phyloP scores from a whole-genome alignment of 495 filamentous ascomycete species.

The Hypoxylon rickii region DNA sequence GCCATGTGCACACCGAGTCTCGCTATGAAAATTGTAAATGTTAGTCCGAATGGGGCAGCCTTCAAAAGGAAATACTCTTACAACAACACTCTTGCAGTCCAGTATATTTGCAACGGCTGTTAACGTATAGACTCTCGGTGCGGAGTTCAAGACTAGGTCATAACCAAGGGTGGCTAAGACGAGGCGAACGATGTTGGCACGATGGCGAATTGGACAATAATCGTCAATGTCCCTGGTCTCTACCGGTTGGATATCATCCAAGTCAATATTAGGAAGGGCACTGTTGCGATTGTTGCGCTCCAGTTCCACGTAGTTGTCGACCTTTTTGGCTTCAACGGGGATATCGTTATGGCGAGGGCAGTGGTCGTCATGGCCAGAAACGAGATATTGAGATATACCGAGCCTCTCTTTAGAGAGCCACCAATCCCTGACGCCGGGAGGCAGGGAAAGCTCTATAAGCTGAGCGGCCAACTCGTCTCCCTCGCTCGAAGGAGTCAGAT shows the following conservation, averaged over 20 bases:
- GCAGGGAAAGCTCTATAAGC: conserved; percentile 62
- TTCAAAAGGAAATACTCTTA: conserved; percentile 24
- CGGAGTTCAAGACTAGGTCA: conserved; percentile 61
- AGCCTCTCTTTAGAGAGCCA: conserved; percentile 51
- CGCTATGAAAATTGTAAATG: too few species aligned
- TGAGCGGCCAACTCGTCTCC: conserved; percentile 64
- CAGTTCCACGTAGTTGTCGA: background rate
- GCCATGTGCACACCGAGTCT: conserved; percentile 42
- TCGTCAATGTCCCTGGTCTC: conserved; percentile 48
- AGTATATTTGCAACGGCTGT: conserved; percentile 63
- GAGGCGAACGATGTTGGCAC: conserved; percentile 62
- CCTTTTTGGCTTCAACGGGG: conserved; percentile 7
- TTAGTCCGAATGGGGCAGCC: too few species aligned
- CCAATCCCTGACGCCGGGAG: conserved; percentile 51
- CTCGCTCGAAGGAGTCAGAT: conserved; percentile 62
- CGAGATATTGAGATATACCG: conserved; percentile 22
- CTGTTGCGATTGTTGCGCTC: background rate
- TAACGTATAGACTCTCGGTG: conserved; percentile 67
- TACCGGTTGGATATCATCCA: conserved; percentile 15
- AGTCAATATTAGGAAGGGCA: background rate
- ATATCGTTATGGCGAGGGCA: conserved; percentile 25
- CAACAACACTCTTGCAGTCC: conserved; percentile 51
- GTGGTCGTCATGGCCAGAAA: conserved; percentile 36
- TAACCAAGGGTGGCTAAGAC: conserved; percentile 57
- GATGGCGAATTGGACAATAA: conserved; percentile 65